Percentiles rank a stretch among this genome's conserved stretches.
Evolutionary conservation across 1,284 basidiomycete genomes (phyloP).

Genomic region (Volvariella volvacea): DNA sequence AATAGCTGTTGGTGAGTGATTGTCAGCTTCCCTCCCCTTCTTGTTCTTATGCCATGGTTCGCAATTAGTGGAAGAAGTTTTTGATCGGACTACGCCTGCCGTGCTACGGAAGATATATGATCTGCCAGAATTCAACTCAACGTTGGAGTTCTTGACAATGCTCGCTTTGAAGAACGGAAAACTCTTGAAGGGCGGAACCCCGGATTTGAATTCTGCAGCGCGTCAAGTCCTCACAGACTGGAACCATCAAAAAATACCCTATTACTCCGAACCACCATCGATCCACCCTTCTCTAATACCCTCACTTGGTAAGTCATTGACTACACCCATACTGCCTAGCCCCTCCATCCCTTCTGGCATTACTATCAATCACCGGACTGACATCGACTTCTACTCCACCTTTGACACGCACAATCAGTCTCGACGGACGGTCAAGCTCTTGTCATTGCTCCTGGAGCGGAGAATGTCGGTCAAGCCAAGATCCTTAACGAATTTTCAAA

Average conservation of each 20-base stretch:
- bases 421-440: slow-evolving; percentile 17
- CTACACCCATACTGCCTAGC: background rate
- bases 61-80: slow-evolving; percentile 74
- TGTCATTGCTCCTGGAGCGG: slow-evolving; percentile 58
- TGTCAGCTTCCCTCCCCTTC: too few relatives aligned
- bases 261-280: slow-evolving; percentile 74
- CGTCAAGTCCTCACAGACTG: slow-evolving; percentile 88
- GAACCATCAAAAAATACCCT: slow-evolving; percentile 95
- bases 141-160: slow-evolving; percentile 88
- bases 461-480: slow-evolving; percentile 68
- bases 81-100: slow-evolving; percentile 59
- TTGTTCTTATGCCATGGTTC: background rate
- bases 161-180: slow-evolving; percentile 83
- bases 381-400: slow-evolving; percentile 11
- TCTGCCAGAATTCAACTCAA: slow-evolving; percentile 66
- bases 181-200: slow-evolving; percentile 87
- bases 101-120: slow-evolving; percentile 81
- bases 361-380: too few relatives aligned
- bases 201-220: slow-evolving; percentile 81
- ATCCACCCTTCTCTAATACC: slow-evolving; percentile 73
- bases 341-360: too few relatives aligned
- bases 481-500: slow-evolving; percentile 61
- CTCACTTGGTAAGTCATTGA: slow-evolving; percentile 32
- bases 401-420: background rate
- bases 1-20: slow-evolving; percentile 69